Conservation (phyloP, 2,329 filamentous ascomycete genomes). For the Beauveria rudraprayagi region DNA sequence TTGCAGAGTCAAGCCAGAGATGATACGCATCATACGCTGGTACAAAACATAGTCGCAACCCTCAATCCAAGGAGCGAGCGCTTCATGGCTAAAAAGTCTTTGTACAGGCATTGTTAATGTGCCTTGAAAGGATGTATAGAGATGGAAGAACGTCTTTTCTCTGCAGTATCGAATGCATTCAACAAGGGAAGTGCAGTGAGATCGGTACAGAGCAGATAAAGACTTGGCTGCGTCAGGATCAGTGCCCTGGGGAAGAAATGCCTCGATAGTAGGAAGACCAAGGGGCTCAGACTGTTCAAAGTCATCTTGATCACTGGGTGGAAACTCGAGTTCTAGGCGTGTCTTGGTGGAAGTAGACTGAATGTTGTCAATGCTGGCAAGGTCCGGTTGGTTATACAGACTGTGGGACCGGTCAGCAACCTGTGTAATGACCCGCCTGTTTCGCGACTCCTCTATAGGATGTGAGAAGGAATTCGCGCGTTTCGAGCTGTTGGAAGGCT, state of each 20-base stretch:
- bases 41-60: conserved; percentile 95
- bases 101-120: conserved; percentile 95
- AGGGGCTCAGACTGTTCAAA: conserved; percentile 58
- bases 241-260: conserved; percentile 71
- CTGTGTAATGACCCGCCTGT: conserved; percentile 9
- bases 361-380: conserved; percentile 50
- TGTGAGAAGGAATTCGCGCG: conserved; percentile 23
- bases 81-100: conserved; percentile 76
- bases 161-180: conserved; percentile 95
- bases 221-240: conserved; percentile 83
- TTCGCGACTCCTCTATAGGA: conserved; percentile 18
- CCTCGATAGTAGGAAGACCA: conserved; percentile 74
- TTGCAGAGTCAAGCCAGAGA: conserved; percentile 81
- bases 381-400: conserved; percentile 52
- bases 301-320: conserved; percentile 45
- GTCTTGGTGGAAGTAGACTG: conserved; percentile 51
- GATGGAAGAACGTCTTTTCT: conserved; percentile 91
- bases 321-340: conserved; percentile 51
- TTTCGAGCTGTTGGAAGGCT: conserved; percentile 1
- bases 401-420: conserved; percentile 29
- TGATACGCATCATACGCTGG: conserved; percentile 90
- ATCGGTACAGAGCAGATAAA: conserved; percentile 79
- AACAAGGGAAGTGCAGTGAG: conserved; percentile 89
- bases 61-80: conserved; percentile 84
- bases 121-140: conserved; percentile 91